Conservation (phyloP, 1,284 basidiomycete species). For the Microbotryum scabiosae region DNA sequence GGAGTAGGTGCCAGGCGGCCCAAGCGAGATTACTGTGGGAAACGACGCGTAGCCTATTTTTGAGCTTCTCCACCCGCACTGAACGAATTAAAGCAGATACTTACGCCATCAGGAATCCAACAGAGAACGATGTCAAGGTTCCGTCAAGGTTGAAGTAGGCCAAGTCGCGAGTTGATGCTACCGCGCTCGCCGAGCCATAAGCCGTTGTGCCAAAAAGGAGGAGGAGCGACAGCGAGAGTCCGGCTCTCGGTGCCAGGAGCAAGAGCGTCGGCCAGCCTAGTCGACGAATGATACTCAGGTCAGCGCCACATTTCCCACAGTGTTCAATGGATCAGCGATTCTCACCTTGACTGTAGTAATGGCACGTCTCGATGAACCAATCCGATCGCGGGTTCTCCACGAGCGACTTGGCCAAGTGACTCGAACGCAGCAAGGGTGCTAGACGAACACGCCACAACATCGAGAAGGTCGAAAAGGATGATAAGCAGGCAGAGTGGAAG, state of each 20-base stretch:
- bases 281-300: background rate
- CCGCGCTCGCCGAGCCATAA: constrained; percentile 4
- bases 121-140: constrained; percentile 17
- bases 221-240: constrained; percentile 23
- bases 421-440: background rate
- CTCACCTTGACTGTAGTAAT: constrained; percentile 27
- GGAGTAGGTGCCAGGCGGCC: constrained; percentile 16
- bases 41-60: too few species aligned
- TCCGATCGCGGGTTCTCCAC: constrained; percentile 11
- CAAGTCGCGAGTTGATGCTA: constrained; percentile 11
- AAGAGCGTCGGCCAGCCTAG: constrained; percentile 30
- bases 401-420: constrained; percentile 8
- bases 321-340: background rate
- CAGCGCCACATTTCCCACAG: background rate
- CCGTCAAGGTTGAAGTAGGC: constrained; percentile 23
- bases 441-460: constrained; percentile 24
- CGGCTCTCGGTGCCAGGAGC: constrained; percentile 25
- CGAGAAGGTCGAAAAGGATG: constrained; percentile 22
- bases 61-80: too few species aligned
- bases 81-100: too few species aligned
- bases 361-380: constrained; percentile 17
- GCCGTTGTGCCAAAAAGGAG: constrained; percentile 27
- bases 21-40: constrained; percentile 10
- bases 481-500: constrained; percentile 24
- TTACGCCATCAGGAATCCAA: constrained; percentile 24